Evolutionary conservation across 2,329 filamentous ascomycete genomes (phyloP), one percentile per base, ranked within the genome.

Genomic region (Grosmannia clavigera): DNA sequence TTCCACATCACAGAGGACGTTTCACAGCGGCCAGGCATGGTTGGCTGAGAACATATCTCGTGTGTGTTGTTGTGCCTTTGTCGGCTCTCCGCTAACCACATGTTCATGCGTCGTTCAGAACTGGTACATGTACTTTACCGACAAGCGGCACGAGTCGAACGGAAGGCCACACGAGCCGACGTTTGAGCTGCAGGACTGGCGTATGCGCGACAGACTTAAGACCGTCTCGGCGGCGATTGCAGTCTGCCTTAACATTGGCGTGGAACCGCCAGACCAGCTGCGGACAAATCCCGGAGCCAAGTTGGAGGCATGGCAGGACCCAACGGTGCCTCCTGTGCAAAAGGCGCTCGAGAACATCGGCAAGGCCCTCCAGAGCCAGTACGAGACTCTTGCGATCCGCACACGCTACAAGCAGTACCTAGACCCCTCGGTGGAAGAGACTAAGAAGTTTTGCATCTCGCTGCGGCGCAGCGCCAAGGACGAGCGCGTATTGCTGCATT

Each of bases 101-200:
- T 19, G 43, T 9, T 19, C 3, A n/a, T 46, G 43, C 43, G 16
- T 46, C 19, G 43, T 46, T 19, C 73, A 96, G 88, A 95, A 90
- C 66, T 99, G 95, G 84, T 97, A 96, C 77, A 97, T 97, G 92
- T 99, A 99, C 75, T 99, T 89, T 73, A 96, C 92, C 64, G 94
- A 99, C 73, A 97, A 97, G 74, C 87, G 92, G 58, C 94, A 99
- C 74, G 94, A 97, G 71, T 94, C 90, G 27, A 92, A 90, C 43
- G 94, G 91, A 27, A 90, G 92, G 66, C 90, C 91, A 19, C 90
- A 91, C 70, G 81, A 83, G 58, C 80, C 79, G 22, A 72, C 75
- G 31, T 82, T 82, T 65, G 78, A 84, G 64, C 76, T 95, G 6
- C 88, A 95, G 70, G 94, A 97, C 71, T 99, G 94, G 94, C 87